Conservation (phyloP, 2,329 filamentous ascomycete species). For the Neurospora crassa region DNA sequence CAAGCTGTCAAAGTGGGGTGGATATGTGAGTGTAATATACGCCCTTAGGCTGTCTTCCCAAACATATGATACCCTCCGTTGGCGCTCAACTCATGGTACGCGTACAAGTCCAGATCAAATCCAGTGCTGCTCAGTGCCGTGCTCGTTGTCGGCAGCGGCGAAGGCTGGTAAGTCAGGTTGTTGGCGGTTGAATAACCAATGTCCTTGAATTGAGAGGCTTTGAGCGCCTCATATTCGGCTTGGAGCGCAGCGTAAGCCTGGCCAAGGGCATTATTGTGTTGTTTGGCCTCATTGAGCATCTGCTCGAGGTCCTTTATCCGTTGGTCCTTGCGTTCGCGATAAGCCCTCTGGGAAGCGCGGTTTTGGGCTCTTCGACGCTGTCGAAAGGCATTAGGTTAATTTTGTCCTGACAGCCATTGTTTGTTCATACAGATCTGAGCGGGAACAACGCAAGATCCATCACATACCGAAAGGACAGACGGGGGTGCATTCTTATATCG, state of each 20-base stretch:
- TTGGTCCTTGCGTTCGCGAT: constrained; percentile 54
- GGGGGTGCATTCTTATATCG: constrained; percentile 43
- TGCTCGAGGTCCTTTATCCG: constrained; percentile 54
- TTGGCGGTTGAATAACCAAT: constrained; percentile 6
- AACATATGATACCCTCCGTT: constrained; percentile 8
- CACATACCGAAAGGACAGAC: constrained; percentile 37
- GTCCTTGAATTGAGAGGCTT: constrained; percentile 22
- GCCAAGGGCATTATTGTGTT: constrained; percentile 45
- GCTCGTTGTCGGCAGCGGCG: constrained; percentile 11
- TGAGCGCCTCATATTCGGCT: constrained; percentile 32
- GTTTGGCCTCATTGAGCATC: constrained; percentile 42
- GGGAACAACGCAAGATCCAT: constrained; percentile 1
- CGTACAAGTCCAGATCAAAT: constrained; percentile 23
- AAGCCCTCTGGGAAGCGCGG: constrained; percentile 50
- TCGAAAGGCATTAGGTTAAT: background rate
- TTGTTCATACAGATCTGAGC: background rate
- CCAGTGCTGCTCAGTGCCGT: constrained; percentile 14
- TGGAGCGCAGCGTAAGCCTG: constrained; percentile 44
- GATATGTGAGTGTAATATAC: background rate
- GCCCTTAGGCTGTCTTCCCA: background rate
- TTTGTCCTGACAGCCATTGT: background rate
- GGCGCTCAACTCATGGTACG: constrained; percentile 21
- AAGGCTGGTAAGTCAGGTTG: constrained; percentile 8
- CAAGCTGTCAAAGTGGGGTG: background rate
- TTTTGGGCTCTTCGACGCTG: constrained; percentile 51